These are phyloP conservation scores for Myxozyma mucilagina DNA, from an alignment of 805 yeast genomes.

Conservation along the genomic window DNA sequence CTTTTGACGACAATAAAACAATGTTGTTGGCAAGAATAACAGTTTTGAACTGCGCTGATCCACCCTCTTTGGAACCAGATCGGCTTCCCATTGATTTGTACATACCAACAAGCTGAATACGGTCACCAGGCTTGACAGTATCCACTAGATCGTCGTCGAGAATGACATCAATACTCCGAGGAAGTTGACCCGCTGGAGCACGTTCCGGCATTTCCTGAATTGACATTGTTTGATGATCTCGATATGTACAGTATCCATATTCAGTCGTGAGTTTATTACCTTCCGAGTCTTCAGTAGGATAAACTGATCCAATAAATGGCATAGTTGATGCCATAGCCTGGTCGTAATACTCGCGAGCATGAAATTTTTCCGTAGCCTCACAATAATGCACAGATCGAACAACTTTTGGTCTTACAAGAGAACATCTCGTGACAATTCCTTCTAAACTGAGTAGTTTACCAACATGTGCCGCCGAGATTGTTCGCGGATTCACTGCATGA, in stretches of 20 bases:
- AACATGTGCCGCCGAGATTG: slow-evolving; percentile 72
- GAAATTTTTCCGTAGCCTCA: slow-evolving; percentile 77
- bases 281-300: slow-evolving; percentile 89
- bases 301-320: slow-evolving; percentile 54
- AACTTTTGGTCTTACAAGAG: slow-evolving; percentile 89
- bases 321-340: slow-evolving; percentile 59
- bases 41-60: slow-evolving; percentile 71
- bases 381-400: slow-evolving; percentile 91
- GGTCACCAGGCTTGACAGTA: slow-evolving; percentile 89
- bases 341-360: slow-evolving; percentile 89
- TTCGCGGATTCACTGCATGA: slow-evolving; percentile 82
- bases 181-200: slow-evolving; percentile 97
- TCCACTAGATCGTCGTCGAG: slow-evolving; percentile 95
- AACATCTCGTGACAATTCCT: slow-evolving; percentile 93
- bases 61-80: slow-evolving; percentile 43
- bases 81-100: slow-evolving; percentile 80
- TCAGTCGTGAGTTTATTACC: slow-evolving; percentile 88
- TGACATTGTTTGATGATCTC: slow-evolving; percentile 91
- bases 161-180: slow-evolving; percentile 88
- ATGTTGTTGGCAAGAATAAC: slow-evolving; percentile 86
- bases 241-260: slow-evolving; percentile 86
- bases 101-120: slow-evolving; percentile 91
- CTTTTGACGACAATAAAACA: slow-evolving; percentile 83
- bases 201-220: slow-evolving; percentile 97
- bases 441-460: slow-evolving; percentile 85